These are phyloP conservation scores for Evansstolkia leycettana DNA, from an alignment of 495 filamentous ascomycete species.

Conservation along the genomic window DNA sequence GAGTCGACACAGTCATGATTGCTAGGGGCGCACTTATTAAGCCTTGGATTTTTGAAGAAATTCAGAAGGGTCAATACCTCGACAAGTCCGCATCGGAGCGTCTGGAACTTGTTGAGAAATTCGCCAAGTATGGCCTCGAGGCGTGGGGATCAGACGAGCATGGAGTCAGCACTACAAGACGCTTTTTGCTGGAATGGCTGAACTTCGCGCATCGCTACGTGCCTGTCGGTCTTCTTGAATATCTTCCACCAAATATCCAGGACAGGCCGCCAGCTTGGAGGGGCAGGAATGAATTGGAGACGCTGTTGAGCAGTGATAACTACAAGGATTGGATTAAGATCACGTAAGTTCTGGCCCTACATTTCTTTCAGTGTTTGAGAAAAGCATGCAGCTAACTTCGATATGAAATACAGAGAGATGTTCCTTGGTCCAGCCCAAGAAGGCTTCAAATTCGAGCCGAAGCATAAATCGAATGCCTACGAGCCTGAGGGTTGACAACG, in stretches of 20 bases:
- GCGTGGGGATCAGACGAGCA: conserved; percentile 92
- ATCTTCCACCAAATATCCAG: conserved; percentile 74
- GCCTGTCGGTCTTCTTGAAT: conserved; percentile 76
- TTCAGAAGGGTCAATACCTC: conserved; percentile 78
- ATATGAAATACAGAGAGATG: conserved; percentile 64
- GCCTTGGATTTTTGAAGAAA: conserved; percentile 97
- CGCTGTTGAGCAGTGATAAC: conserved; percentile 72
- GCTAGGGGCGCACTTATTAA: conserved; percentile 87
- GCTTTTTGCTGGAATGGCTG: conserved; percentile 90
- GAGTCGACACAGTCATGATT: conserved; percentile 84
- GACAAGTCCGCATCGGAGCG: conserved; percentile 88
- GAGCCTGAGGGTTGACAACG: conserved; percentile 49
- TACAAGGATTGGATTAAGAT: conserved; percentile 99
- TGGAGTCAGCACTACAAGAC: conserved; percentile 73
- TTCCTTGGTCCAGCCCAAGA: conserved; percentile 85
- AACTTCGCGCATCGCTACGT: conserved; percentile 88
- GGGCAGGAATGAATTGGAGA: conserved; percentile 84
- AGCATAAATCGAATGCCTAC: conserved; percentile 89
- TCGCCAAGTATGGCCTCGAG: conserved; percentile 79
- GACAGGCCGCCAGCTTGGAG: conserved; percentile 75
- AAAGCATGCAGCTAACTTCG: too few species aligned
- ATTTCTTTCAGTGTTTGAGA: conserved; percentile 1
- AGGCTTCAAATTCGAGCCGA: conserved; percentile 91
- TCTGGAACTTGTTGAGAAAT: conserved; percentile 73
- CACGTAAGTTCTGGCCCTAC: conserved; percentile 45